Evolutionary conservation across 768 basidiomycete genomes (phyloP), one percentile per base, ranked within the genome.

Genomic region (Stropharia rugosoannulata): DNA sequence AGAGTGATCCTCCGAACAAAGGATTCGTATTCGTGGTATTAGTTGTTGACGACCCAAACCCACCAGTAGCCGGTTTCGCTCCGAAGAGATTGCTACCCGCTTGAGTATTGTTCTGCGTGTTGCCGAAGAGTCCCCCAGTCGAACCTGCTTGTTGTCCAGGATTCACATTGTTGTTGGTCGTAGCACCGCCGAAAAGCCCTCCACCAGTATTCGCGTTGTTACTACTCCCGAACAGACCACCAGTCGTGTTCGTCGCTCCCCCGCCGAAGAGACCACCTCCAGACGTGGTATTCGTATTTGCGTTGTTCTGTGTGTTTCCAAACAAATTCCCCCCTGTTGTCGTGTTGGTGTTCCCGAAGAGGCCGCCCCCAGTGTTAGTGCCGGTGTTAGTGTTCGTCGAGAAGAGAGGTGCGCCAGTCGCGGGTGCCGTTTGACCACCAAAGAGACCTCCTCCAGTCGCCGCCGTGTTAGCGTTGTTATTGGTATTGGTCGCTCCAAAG

Each of bases 321-420:
- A 65, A 72, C 27, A 71, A 58, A 6, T 70, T 64, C 13, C 65
- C 66, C 44, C 64, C 68, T 2, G 66, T 51, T 13, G 54, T 59
- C 36, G 60, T 64, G 39, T 61, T 55, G 32, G 51, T 60, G 11
- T 49, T 43, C 1, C 29, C 29, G 29, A 32, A 32, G 29, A 32
- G 29, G 29, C 29, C 29, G 9, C 29, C 29, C 9, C 29, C 29
- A 32, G 29, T 32, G 29, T 32, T 32, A 32, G 29, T 32, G 9
- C 29, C 29, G 2, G 58, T 51, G 19, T 55, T 62, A 1, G 60
- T 55, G 22, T 55, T 58, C 13, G 52, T 47, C 5, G 69, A 67
- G 59, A 70, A 72, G 3, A 70, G 59, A 9, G 68, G 63, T 4
- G 63, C 64, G 32, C 61, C 59, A 3, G 66, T 36, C 1, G 57